phyloP scores from a whole-genome alignment of 805 yeast genomes.

The Wickerhamiella parazyma region DNA sequence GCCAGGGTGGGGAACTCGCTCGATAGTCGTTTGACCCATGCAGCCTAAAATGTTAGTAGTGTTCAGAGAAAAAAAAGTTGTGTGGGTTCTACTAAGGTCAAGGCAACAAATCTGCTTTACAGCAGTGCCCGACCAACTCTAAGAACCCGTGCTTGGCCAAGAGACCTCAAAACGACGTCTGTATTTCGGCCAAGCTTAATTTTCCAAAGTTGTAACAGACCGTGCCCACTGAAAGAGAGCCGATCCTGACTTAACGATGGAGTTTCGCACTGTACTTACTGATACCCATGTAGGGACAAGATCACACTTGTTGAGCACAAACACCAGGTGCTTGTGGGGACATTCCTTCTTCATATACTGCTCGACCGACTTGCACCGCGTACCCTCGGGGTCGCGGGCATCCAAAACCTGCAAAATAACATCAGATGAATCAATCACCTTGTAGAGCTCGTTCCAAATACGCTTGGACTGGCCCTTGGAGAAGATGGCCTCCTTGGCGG shows the following conservation, averaged over 20 bases:
- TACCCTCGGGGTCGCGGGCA: constrained; percentile 95
- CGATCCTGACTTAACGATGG: constrained; percentile 59
- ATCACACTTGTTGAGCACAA: constrained; percentile 93
- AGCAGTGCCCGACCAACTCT: constrained; percentile 59
- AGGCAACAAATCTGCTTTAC: constrained; percentile 21
- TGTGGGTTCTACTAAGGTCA: constrained; percentile 84
- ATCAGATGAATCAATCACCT: constrained; percentile 94
- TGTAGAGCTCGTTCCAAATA: constrained; percentile 95
- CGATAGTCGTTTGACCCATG: constrained; percentile 94
- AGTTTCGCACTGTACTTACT: constrained; percentile 49
- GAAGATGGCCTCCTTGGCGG: constrained; percentile 91
- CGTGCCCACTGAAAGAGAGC: constrained; percentile 34
- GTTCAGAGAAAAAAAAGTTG: constrained; percentile 28
- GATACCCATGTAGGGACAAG: constrained; percentile 99
- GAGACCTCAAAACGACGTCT: constrained; percentile 37
- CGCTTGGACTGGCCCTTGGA: constrained; percentile 96
- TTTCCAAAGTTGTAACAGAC: constrained; percentile 99
- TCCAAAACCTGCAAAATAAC: constrained; percentile 93
- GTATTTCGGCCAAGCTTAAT: constrained; percentile 47
- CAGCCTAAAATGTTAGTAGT: constrained; percentile 55
- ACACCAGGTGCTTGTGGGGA: constrained; percentile 90
- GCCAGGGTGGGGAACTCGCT: constrained; percentile 90
- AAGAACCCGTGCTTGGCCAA: constrained; percentile 40
- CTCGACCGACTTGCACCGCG: constrained; percentile 87
- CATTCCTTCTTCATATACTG: constrained; percentile 86